A percentile compares a stretch with the other conserved stretches of the same genome.
These are phyloP conservation scores for Withania somnifera DNA, from an alignment of 305 asterid genomes.

Conservation along the genomic window DNA sequence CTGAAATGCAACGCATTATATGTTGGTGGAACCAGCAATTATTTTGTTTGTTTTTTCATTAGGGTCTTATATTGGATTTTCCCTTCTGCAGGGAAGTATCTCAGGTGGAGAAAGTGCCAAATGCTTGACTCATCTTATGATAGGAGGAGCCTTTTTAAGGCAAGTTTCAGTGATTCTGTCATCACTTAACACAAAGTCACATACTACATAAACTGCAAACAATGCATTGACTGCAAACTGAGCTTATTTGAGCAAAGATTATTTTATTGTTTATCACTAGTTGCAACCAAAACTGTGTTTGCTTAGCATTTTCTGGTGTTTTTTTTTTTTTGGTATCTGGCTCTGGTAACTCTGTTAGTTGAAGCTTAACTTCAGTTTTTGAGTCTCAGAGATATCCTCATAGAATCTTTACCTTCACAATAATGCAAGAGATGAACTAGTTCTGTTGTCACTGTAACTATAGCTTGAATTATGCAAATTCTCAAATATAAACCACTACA, in stretches of 20 bases:
- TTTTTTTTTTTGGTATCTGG: background rate
- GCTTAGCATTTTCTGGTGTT: background rate
- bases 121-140: conserved; percentile 63
- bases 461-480: background rate
- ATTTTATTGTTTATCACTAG: background rate
- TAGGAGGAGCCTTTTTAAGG: conserved; percentile 93
- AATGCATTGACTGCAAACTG: background rate
- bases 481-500: background rate
- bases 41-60: background rate
- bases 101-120: conserved; percentile 79
- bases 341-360: background rate
- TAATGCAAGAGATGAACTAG: background rate
- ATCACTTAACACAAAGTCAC: background rate
- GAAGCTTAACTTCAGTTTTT: background rate
- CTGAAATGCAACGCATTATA: background rate
- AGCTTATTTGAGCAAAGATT: background rate
- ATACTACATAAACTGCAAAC: background rate
- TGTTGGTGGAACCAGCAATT: background rate
- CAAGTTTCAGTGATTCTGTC: conserved; percentile 14
- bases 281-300: background rate
- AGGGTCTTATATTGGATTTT: background rate
- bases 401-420: background rate
- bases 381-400: conserved; percentile 3
- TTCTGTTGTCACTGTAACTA: background rate
- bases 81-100: conserved; percentile 60